Evolutionary conservation across 805 yeast genomes (phyloP).

Genomic region (Sugiyamaella floridensis): DNA sequence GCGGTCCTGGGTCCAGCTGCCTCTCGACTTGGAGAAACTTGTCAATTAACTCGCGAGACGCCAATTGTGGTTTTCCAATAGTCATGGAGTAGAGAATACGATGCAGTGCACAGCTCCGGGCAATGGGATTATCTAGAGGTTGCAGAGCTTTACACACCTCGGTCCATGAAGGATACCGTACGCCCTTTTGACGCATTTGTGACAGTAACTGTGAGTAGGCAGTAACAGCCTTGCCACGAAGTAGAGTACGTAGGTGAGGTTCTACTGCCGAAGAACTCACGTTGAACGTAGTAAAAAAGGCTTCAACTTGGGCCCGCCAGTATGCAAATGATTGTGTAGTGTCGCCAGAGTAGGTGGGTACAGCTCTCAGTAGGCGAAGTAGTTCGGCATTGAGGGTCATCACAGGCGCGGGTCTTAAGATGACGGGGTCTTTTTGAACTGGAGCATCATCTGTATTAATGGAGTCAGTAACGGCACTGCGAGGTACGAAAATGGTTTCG

Average conservation of each 20-base stretch:
- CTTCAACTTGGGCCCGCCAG: slow-evolving; percentile 8
- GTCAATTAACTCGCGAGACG: background rate
- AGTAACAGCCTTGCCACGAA: slow-evolving; percentile 4
- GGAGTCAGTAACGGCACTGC: too few species aligned
- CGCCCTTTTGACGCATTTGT: background rate
- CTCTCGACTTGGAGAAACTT: slow-evolving; percentile 3
- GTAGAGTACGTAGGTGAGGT: slow-evolving; percentile 5
- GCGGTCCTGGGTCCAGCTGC: slow-evolving; percentile 12
- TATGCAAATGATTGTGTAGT: slow-evolving; percentile 2
- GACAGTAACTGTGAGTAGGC: slow-evolving; percentile 1
- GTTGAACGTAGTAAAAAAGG: slow-evolving; percentile 3
- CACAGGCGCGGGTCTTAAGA: background rate
- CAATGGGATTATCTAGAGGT: slow-evolving; percentile 8
- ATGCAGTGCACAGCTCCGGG: slow-evolving; percentile 3
- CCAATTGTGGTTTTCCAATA: background rate
- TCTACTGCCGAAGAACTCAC: slow-evolving; percentile 1
- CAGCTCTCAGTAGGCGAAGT: slow-evolving; percentile 1
- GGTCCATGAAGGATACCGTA: slow-evolving; percentile 7
- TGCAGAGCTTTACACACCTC: slow-evolving; percentile 2
- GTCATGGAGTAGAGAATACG: background rate
- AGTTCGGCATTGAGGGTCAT: background rate
- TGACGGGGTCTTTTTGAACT: too few species aligned
- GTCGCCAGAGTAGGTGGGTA: slow-evolving; percentile 1
- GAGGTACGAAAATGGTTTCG: too few species aligned
- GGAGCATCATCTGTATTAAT: too few species aligned